phyloP scores from a whole-genome alignment of 2,329 filamentous ascomycete species.

The Teratosphaeria pseudoeucalypti region DNA sequence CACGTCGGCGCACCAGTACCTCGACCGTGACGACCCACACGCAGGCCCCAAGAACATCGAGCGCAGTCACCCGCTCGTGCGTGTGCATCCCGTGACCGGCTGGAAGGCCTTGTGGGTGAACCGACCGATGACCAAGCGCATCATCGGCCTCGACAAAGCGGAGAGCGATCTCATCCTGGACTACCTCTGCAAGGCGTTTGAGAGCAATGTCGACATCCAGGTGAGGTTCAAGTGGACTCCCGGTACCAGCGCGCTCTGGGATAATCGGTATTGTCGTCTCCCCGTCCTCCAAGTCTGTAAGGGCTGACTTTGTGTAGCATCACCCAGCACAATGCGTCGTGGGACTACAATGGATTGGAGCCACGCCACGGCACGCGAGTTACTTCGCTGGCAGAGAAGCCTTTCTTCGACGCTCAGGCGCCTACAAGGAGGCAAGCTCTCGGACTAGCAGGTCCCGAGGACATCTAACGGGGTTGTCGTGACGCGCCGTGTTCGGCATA shows the following conservation, averaged over 20 bases:
- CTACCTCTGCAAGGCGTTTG: slow-evolving; percentile 59
- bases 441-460: slow-evolving; percentile 28
- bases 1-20: slow-evolving; percentile 54
- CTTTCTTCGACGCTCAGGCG: slow-evolving; percentile 53
- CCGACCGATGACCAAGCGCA: slow-evolving; percentile 55
- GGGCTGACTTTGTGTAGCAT: not conserved
- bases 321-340: slow-evolving; percentile 53
- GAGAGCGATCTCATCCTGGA: slow-evolving; percentile 59
- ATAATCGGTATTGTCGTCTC: slow-evolving; percentile 41
- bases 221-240: slow-evolving; percentile 62
- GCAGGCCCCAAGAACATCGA: slow-evolving; percentile 57
- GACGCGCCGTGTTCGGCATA: too few species aligned
- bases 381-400: slow-evolving; percentile 60
- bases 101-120: slow-evolving; percentile 69
- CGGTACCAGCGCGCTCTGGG: slow-evolving; percentile 57
- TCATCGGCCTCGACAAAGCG: slow-evolving; percentile 57
- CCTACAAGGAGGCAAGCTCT: slow-evolving; percentile 57
- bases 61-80: slow-evolving; percentile 56
- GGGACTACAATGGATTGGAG: slow-evolving; percentile 54
- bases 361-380: slow-evolving; percentile 63
- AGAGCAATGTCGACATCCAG: slow-evolving; percentile 61
- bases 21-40: slow-evolving; percentile 52
- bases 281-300: not conserved
- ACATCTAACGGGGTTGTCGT: not conserved
- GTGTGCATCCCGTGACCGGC: slow-evolving; percentile 61